Evolutionary conservation across 306 rosid species (phyloP).

Genomic region (Inga laurina): DNA sequence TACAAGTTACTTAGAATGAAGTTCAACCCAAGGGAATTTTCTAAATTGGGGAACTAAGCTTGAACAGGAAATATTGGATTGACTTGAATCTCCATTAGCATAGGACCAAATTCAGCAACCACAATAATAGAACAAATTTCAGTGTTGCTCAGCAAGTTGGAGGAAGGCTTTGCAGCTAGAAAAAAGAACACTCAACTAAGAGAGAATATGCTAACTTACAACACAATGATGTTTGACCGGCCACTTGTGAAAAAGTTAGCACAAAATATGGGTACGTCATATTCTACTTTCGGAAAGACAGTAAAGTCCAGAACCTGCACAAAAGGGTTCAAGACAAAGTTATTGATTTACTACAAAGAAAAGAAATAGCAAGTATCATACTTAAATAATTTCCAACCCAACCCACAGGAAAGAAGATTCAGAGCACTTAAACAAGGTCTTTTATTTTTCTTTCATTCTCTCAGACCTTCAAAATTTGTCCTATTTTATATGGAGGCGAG

Average conservation of each 20-base stretch:
- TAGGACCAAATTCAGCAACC: too few species aligned
- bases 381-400: neutral
- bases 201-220: too few species aligned
- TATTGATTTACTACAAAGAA: neutral
- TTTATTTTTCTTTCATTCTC: neutral
- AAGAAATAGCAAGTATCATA: constrained; percentile 14
- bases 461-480: neutral
- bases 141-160: neutral
- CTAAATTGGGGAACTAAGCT: too few species aligned
- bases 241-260: constrained; percentile 84
- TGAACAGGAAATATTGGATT: too few species aligned
- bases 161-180: neutral
- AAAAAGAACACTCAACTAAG: neutral
- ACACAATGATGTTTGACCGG: constrained; percentile 68
- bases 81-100: too few species aligned
- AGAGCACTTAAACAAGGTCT: neutral
- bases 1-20: too few species aligned
- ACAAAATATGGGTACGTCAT: constrained; percentile 90
- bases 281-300: constrained; percentile 73
- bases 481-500: neutral
- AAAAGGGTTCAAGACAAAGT: neutral
- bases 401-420: neutral
- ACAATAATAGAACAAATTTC: neutral
- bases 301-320: constrained; percentile 87
- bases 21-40: too few species aligned